Conservation (phyloP, 78 protist species). For the Chrysochromulina parva region DNA sequence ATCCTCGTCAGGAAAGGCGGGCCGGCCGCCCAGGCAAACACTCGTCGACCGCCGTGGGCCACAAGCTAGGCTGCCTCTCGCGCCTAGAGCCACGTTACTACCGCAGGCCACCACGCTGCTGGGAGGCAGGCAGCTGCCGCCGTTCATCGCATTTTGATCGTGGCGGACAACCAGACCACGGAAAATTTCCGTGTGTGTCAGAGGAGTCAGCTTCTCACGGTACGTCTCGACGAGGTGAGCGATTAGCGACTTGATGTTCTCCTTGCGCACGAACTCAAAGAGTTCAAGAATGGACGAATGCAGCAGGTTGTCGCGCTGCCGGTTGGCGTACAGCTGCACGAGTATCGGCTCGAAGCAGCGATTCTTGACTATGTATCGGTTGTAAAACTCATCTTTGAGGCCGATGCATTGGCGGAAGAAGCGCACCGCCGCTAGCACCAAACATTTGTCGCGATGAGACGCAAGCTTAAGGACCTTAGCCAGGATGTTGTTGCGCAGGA, state of each 20-base stretch:
- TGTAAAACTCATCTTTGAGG: constrained; percentile 62
- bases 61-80: background rate
- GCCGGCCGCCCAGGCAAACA: background rate
- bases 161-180: constrained; percentile 23
- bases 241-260: constrained; percentile 61
- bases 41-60: background rate
- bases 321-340: background rate
- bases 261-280: constrained; percentile 57
- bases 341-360: constrained; percentile 22
- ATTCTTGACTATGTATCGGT: constrained; percentile 60
- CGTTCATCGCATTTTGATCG: background rate
- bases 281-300: constrained; percentile 62
- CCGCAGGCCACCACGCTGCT: background rate
- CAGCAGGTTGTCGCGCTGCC: background rate
- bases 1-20: background rate
- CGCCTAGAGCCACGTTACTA: background rate
- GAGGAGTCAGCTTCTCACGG: constrained; percentile 22
- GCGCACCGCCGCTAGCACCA: constrained; percentile 58
- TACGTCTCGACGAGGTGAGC: constrained; percentile 49
- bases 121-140: background rate
- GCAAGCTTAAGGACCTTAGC: constrained; percentile 50
- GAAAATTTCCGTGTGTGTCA: constrained; percentile 62
- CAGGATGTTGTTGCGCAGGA: constrained; percentile 60
- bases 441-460: constrained; percentile 36
- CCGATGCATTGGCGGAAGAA: constrained; percentile 63